A percentile compares a stretch with the other conserved stretches of the same genome.
Evolutionary conservation across 2,329 filamentous ascomycete species (phyloP).

Genomic region (Knoxdaviesia capensis): DNA sequence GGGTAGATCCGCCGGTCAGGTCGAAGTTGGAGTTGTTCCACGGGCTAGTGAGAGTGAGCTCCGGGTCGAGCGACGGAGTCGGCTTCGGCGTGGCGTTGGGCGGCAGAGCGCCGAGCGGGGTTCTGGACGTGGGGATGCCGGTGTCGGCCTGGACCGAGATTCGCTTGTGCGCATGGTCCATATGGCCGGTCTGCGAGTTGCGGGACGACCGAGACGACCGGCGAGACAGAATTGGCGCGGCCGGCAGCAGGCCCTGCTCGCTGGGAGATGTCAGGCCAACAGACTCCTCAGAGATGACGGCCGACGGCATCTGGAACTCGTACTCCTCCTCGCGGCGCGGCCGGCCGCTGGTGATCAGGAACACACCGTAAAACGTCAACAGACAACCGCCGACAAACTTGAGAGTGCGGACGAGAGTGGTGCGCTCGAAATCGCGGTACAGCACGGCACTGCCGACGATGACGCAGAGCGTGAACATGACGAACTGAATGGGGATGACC

Average conservation of each 20-base stretch:
- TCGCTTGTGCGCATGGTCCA: slow-evolving; percentile 10
- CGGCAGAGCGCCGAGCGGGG: slow-evolving; percentile 14
- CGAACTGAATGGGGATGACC: slow-evolving; percentile 95
- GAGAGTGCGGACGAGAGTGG: slow-evolving; percentile 47
- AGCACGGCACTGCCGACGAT: slow-evolving; percentile 85
- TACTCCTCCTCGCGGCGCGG: slow-evolving; percentile 34
- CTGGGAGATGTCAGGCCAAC: slow-evolving; percentile 39
- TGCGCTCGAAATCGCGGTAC: slow-evolving; percentile 86
- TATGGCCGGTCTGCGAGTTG: slow-evolving; percentile 7
- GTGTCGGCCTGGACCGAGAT: slow-evolving; percentile 15
- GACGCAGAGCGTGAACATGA: slow-evolving; percentile 86
- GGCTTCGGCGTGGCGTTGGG: slow-evolving; percentile 10
- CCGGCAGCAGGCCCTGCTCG: slow-evolving; percentile 2
- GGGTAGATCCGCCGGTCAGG: too few species aligned
- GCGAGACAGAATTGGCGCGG: slow-evolving; percentile 15
- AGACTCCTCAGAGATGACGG: slow-evolving; percentile 41
- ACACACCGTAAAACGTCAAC: slow-evolving; percentile 91
- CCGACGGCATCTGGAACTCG: slow-evolving; percentile 29
- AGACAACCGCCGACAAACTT: slow-evolving; percentile 86
- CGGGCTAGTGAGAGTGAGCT: slow-evolving; percentile 9
- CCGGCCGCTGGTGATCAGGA: slow-evolving; percentile 80
- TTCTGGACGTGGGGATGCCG: slow-evolving; percentile 16
- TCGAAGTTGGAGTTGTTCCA: slow-evolving; percentile 12
- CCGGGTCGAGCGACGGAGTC: neutral
- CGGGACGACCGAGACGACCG: slow-evolving; percentile 18